Conservation (phyloP, 2,329 filamentous ascomycete species). For the Calonectria pseudoturangicola region DNA sequence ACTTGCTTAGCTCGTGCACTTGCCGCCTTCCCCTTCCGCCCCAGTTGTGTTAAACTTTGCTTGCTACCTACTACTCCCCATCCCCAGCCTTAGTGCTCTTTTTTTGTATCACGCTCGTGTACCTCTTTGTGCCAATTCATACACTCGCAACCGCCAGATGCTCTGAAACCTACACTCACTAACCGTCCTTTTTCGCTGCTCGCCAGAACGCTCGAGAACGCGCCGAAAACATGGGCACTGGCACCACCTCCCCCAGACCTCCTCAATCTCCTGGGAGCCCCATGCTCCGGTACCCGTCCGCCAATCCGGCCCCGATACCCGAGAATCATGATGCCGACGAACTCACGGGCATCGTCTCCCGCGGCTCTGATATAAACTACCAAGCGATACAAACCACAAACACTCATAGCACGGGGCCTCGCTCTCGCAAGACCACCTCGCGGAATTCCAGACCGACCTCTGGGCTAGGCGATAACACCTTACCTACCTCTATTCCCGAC, state of each 20-base stretch:
- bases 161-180: slow-evolving; percentile 25
- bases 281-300: slow-evolving; percentile 38
- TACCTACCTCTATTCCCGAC: slow-evolving; percentile 30
- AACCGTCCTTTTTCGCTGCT: slow-evolving; percentile 25
- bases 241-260: slow-evolving; percentile 45
- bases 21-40: not conserved
- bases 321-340: slow-evolving; percentile 61
- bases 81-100: not conserved
- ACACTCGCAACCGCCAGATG: not conserved
- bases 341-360: slow-evolving; percentile 63
- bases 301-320: slow-evolving; percentile 45
- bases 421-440: slow-evolving; percentile 42
- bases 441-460: slow-evolving; percentile 40
- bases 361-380: slow-evolving; percentile 62
- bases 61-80: slow-evolving; percentile 10
- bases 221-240: slow-evolving; percentile 63
- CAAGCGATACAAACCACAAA: slow-evolving; percentile 59
- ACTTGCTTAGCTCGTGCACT: slow-evolving; percentile 47
- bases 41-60: slow-evolving; percentile 19
- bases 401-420: slow-evolving; percentile 41
- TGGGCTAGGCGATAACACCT: slow-evolving; percentile 34
- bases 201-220: slow-evolving; percentile 65
- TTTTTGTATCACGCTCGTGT: not conserved
- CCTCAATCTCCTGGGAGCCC: slow-evolving; percentile 47
- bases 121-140: not conserved